These are phyloP conservation scores for Chlorella ohadii DNA, from an alignment of 139 green algal species.

Conservation along the genomic window DNA sequence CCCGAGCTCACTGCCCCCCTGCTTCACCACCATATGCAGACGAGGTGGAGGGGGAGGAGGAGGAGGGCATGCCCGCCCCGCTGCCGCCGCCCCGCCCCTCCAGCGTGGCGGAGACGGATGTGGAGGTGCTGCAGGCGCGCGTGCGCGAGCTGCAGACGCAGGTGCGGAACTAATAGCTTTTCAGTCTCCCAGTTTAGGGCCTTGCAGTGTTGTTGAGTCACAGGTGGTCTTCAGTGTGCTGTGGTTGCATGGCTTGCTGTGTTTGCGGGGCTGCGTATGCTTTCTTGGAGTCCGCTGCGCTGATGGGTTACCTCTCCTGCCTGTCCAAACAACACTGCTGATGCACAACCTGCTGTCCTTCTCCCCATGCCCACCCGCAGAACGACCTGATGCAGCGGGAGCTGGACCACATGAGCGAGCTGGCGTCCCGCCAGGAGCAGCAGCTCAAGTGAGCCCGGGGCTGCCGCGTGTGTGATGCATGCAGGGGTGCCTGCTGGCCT, in stretches of 20 bases:
- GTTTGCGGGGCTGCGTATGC: no score
- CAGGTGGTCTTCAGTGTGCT: no score
- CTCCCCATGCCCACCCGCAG: neutral
- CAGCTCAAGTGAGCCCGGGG: slow-evolving; percentile 58
- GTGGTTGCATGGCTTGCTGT: no score
- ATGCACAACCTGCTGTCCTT: neutral
- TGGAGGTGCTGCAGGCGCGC: slow-evolving; percentile 38
- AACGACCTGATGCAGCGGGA: slow-evolving; percentile 71
- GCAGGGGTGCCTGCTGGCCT: neutral
- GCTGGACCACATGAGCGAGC: slow-evolving; percentile 64
- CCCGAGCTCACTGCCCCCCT: no score
- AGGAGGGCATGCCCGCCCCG: neutral
- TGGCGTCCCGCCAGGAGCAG: slow-evolving; percentile 48
- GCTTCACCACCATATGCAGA: no score
- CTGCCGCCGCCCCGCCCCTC: neutral
- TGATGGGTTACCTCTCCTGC: no score
- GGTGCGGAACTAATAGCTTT: neutral
- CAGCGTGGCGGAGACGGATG: slow-evolving; percentile 15
- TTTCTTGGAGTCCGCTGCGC: no score
- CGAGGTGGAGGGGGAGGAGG: neutral
- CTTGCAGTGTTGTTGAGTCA: no score
- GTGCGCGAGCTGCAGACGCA: slow-evolving; percentile 60
- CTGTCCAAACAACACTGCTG: no score
- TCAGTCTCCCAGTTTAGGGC: no score
- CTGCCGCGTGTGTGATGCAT: no score